Evolutionary conservation across 139 green algal species (phyloP), one percentile per base, ranked within the genome.

Genomic region (Microglena sp.): DNA sequence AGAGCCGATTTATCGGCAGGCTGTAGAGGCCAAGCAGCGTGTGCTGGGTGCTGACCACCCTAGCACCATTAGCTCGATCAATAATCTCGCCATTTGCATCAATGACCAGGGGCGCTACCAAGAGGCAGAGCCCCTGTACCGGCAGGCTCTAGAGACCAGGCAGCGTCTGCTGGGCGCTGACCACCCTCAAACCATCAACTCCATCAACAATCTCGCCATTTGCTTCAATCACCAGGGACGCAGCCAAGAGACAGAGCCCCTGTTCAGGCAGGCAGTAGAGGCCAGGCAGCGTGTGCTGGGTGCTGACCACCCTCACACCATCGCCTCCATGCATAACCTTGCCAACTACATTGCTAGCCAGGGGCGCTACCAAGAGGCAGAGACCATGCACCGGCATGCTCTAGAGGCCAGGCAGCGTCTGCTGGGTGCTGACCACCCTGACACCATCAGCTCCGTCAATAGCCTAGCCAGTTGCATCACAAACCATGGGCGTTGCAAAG

Each of bases 181-280:
- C 21, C 67, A 74, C 53, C 60, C 60, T 33, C 60, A 74, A 45
- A 46, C 60, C 29, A 34, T 65, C 29, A 58, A 36, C 28, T 36
- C 62, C 8, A 32, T 60, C 3, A 33, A 61, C 32, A 75, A 69
- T 55, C 36, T 75, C 33, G 68, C 53, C 27, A 29, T 33, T 21
- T 66, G 68, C 64, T 24, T 69, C 36, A 27, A 29, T 22, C 45
- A 43, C 11, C 68, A 75, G 55, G 55, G 61, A 4, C 33, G 54
- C 21, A 40, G 60, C 15, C 29, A 5, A 40, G 68, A 75, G 34
- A 62, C 68, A 32, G 53, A 45, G 36, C 54, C 61, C 43, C 29
- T 75, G 54, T 66, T 67, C 43, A 36, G 67, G 35, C 45, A 27
- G 27, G 54, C 46, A 43, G 26, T 75, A 2, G 68, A 69, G 54